Base-by-base conservation (phyloP, 139 green algal genomes). In the Protoeuglena noctilucae region DNA sequence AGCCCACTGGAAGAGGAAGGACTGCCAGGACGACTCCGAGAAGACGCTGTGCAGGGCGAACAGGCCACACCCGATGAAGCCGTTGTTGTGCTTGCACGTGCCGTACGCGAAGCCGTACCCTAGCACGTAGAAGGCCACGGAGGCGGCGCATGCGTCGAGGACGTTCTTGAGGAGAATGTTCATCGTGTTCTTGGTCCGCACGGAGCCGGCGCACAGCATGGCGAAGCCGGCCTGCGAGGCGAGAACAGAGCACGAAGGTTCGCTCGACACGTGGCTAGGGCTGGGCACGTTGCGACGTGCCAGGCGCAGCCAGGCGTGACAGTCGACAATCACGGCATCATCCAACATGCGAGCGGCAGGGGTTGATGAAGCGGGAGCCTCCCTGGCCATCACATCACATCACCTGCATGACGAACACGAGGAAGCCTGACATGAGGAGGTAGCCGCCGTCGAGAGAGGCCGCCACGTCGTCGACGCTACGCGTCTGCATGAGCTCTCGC, bases 151-250 rank as follows among this genome's bases (percentile, higher is more conserved):
- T 1, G 79, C 80, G 52, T 93, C 83, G 53, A 93, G 54, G 1
- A 93, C 69, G 31, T 83, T 90, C 64, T 82, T 78, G n/a, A 93
- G 73, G 41, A 93, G 65, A 58, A 93, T 93, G 72, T 93, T 93
- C 72, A 85, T 81, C 18, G 76, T 82, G 74, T 93, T 93, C 70
- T 93, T 93, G 39, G 69, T 72, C 29, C 83, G 71, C 49, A 93
- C 83, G 21, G 79, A 79, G 28, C 83, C 83, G 25, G 77, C 79
- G 65, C 79, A 89, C 1, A 93, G 69, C 79, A 57, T 27, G 28
- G 28, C 55, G 55, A 62, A 43, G 17, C 39, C 48, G 14, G 14
- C 25, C 14, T 54, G 14, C 7, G 18, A 7, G 29, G 51, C 16
- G 21, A 7, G 18, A 24, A 51, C 19, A 46, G 7, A 49, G 18